Evolutionary conservation across 257 asterid genomes (phyloP).

Genomic region (Catharanthus roseus): DNA sequence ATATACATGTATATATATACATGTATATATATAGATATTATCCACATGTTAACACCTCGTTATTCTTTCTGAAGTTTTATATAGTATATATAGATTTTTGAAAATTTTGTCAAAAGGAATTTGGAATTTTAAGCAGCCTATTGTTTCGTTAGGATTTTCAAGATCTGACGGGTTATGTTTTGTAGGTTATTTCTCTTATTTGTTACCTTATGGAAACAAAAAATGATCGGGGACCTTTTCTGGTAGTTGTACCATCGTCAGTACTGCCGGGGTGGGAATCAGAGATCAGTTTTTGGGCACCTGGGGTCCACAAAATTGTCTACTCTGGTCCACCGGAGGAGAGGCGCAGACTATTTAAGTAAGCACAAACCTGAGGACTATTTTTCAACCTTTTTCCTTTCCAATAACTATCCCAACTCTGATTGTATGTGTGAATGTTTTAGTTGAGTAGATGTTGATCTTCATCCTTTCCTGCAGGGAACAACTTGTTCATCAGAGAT

Average conservation of each 20-base stretch:
- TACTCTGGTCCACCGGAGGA: slow-evolving; percentile 98
- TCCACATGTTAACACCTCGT: too few species aligned
- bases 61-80: too few species aligned
- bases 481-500: slow-evolving; percentile 82
- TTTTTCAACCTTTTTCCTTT: not conserved
- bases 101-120: not conserved
- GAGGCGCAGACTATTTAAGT: slow-evolving; percentile 91
- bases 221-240: slow-evolving; percentile 96
- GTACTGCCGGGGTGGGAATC: slow-evolving; percentile 98
- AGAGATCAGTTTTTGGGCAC: slow-evolving; percentile 94
- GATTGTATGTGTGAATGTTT: slow-evolving; percentile 10
- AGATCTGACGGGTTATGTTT: slow-evolving; percentile 21
- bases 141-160: slow-evolving; percentile 4
- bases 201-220: slow-evolving; percentile 92
- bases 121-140: not conserved
- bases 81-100: too few species aligned
- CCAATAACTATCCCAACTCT: not conserved
- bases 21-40: too few species aligned
- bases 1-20: too few species aligned
- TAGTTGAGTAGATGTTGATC: slow-evolving; percentile 18
- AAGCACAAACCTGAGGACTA: slow-evolving; percentile 11
- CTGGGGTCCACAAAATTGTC: slow-evolving; percentile 73
- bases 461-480: slow-evolving; percentile 61
- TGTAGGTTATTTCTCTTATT: slow-evolving; percentile 86
- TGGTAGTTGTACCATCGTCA: slow-evolving; percentile 98